phyloP scores from a whole-genome alignment of 352 stramenopile species.

The Phytophthora agathidicida region DNA sequence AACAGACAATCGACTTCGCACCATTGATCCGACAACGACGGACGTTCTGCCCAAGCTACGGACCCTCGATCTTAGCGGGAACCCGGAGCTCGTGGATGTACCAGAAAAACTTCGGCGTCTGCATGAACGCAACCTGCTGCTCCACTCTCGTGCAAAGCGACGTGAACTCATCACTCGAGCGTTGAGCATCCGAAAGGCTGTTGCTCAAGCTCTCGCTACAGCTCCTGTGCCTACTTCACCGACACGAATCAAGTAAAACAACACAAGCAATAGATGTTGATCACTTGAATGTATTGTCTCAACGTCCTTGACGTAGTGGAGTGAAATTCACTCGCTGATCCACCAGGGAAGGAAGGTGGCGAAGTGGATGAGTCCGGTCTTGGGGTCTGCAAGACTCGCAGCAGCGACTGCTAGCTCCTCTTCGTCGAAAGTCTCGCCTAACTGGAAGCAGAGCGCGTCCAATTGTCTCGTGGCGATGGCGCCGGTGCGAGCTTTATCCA shows the following conservation, averaged over 20 bases:
- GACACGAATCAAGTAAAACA: constrained; percentile 14
- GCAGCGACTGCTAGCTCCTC: constrained; percentile 52
- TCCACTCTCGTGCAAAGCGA: constrained; percentile 58
- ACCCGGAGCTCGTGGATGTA: constrained; percentile 27
- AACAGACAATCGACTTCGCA: constrained; percentile 35
- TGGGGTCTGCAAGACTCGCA: constrained; percentile 48
- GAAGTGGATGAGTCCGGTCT: constrained; percentile 64
- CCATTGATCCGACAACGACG: constrained; percentile 33
- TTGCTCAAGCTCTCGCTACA: constrained; percentile 32
- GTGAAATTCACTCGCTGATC: constrained; percentile 56
- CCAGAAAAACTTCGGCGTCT: constrained; percentile 56
- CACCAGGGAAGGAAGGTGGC: constrained; percentile 60
- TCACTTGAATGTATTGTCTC: too few relatives aligned
- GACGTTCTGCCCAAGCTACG: constrained; percentile 30
- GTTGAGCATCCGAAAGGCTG: constrained; percentile 46
- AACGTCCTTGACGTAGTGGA: too few relatives aligned
- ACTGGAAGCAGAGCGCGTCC: constrained; percentile 52
- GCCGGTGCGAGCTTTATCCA: constrained; percentile 50
- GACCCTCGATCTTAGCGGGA: constrained; percentile 47
- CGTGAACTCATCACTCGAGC: constrained; percentile 59
- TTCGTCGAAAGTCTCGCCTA: constrained; percentile 58
- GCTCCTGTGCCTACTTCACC: constrained; percentile 1
- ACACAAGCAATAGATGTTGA: too few relatives aligned
- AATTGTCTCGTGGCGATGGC: constrained; percentile 58
- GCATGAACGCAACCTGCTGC: constrained; percentile 60